A percentile compares a stretch with the other conserved stretches of the same genome.
Evolutionary conservation across 1,284 basidiomycete species (phyloP).

Genomic region (Xerocomus nothofagi): DNA sequence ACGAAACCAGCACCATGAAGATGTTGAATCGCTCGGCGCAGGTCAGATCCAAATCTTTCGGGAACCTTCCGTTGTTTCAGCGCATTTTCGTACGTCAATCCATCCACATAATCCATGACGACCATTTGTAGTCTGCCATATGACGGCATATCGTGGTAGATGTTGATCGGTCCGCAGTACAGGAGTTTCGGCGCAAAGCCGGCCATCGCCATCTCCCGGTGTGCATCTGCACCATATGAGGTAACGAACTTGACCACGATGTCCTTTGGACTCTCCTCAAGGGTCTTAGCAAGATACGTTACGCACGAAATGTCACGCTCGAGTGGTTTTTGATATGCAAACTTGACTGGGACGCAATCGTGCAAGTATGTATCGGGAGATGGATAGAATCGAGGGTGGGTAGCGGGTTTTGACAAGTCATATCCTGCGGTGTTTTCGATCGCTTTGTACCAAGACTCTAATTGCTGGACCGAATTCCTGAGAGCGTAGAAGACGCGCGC

Average conservation of each 20-base stretch:
- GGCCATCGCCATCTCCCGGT: constrained; percentile 5
- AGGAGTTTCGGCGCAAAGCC: constrained; percentile 10
- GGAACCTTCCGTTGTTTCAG: neutral
- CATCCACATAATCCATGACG: constrained; percentile 20
- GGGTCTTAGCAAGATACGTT: constrained; percentile 9
- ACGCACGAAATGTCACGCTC: neutral
- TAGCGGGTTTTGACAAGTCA: rapidly evolving
- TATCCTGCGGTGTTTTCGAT: neutral
- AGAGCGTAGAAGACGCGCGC: constrained; percentile 15
- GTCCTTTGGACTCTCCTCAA: neutral
- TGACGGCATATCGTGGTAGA: constrained; percentile 4
- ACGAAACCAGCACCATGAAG: constrained; percentile 17
- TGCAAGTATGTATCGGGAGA: constrained; percentile 1
- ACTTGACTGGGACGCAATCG: neutral
- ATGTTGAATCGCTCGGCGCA: neutral
- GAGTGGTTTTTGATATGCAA: constrained; percentile 9
- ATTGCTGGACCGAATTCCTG: neutral
- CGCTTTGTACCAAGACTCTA: constrained; percentile 18
- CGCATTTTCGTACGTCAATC: neutral
- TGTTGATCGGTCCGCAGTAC: constrained; percentile 3
- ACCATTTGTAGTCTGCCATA: constrained; percentile 22
- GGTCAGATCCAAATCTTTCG: too few relatives aligned
- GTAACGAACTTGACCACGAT: constrained; percentile 24
- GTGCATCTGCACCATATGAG: constrained; percentile 11
- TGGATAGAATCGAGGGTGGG: constrained; percentile 19